Evolutionary conservation across 2,329 filamentous ascomycete genomes (phyloP).

Genomic region (Xylaria hypoxylon): DNA sequence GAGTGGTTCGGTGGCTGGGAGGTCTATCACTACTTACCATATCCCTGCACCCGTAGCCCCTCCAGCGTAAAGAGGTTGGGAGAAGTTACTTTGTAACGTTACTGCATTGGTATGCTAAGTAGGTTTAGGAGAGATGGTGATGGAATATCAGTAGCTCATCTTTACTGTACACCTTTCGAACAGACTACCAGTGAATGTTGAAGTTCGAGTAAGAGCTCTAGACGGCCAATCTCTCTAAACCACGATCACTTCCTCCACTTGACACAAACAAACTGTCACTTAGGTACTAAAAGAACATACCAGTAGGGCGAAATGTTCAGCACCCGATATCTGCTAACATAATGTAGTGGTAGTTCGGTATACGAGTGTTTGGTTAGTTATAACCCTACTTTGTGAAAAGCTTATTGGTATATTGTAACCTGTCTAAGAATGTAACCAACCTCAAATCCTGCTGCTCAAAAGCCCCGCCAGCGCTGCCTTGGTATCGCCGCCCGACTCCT

Average conservation of each 20-base stretch:
- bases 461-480: slow-evolving; percentile 75
- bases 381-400: not conserved
- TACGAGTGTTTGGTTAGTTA: too few relatives aligned
- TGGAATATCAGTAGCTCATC: not conserved
- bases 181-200: not conserved
- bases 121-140: not conserved
- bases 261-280: too few relatives aligned
- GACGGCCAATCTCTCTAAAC: too few relatives aligned
- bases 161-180: not conserved
- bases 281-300: too few relatives aligned
- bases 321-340: too few relatives aligned
- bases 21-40: slow-evolving; percentile 48
- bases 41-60: slow-evolving; percentile 38
- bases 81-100: not conserved
- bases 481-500: slow-evolving; percentile 78
- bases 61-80: slow-evolving; percentile 17
- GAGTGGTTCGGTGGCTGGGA: slow-evolving; percentile 43
- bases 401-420: not conserved
- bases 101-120: not conserved
- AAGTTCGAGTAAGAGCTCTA: not conserved
- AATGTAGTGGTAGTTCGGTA: too few relatives aligned
- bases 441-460: slow-evolving; percentile 69
- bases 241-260: too few relatives aligned
- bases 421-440: not conserved
- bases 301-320: too few relatives aligned